Evolutionary conservation across 805 yeast genomes (phyloP), one percentile per base, ranked within the genome.

Genomic region (Ogataea siamensis): DNA sequence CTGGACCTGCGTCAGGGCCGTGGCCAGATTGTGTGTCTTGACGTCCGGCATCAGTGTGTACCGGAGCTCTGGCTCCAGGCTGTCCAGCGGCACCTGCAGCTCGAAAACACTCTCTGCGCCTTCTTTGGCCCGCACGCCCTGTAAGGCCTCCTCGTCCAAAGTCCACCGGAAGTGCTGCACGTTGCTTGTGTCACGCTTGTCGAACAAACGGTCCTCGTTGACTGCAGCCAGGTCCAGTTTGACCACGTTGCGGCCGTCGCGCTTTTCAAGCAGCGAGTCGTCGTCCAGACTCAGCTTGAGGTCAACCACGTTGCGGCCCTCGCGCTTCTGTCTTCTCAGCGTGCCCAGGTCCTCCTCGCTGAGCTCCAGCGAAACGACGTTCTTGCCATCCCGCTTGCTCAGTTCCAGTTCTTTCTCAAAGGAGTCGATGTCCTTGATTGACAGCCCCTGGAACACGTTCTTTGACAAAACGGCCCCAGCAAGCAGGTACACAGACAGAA

Each of bases 1-100:
- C 8, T 53, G 50, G 32, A 57, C 51, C 38, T 66, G 64, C 1
- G 66, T 61, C 28, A 70, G 51, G 19, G 69, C 69, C 5, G 71
- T 61, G 10, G 68, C 64, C 28, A 70, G 46, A 13, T 58, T 48
- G 2, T 53, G 55, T 3, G 53, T 32, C 17, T 41, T 36, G 14
- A 42, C 53, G 15, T 57, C 51, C 6, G 63, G 62, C 43, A 53
- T 27, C 20, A 60, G 38, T 2, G 60, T 46, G 32, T 40, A 40
- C 26, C 53, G 7, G 15, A 38, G 16, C 4, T 32, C 37, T 9
- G 32, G 30, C n/a, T 14, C 12, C 12, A 23, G 8, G 5, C 13
- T 3, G 7, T 33, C 34, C 7, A 39, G 21, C 14, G 39, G 42
- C 5, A 39, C 21, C 15, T 35, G 40, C 12, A 39, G 23, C 17